Base-by-base conservation (phyloP, 2,329 filamentous ascomycete genomes). In the Cladosporium cucumerinum region DNA sequence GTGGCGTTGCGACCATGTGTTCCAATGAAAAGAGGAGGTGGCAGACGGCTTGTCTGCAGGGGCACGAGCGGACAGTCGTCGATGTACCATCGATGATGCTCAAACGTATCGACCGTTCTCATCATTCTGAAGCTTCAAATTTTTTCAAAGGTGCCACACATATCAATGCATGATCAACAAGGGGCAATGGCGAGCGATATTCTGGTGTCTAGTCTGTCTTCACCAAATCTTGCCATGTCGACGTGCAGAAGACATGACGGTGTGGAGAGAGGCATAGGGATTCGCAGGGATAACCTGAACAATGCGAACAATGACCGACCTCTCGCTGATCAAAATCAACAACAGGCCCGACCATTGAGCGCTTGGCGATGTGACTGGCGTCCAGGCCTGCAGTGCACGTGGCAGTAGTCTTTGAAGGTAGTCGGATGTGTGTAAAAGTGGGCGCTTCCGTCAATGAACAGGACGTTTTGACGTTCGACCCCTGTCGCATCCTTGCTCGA, bases 321-420 rank as follows among this genome's bases (percentile, higher is more conserved):
- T 46, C n/a, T 46, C 26, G 51, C 51, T 30, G 51, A 54, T 54
- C 51, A 12, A 18, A 21, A 30, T 54, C 51, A 57, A 32, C 32
- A 12, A 36, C 32, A 32, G 7, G 12, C 12, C 14, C 23, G 7
- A 39, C 32, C 32, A 39, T 36, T 36, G 54, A 32, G 26, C 14
- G 11, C 55, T 58, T 58, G 55, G 55, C 55, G 55, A 58, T 30
- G 23, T 46, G 55, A 58, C 34, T 58, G 55, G 55, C 21, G 25
- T 39, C 16, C 26, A 58, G 34, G 36, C 55, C 21, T 43, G 32
- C 21, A 23, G 55, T 46, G 55, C 55, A 58, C 55, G 55, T 58
- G 55, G 55, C 55, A 25, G 16, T 23, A 39, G 25, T 11, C n/a
- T 23, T n/a, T 6, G 55, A 28, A 14, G 25, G 34, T 30, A 43